Evolutionary conservation across 2,329 filamentous ascomycete species (phyloP), one percentile per base, ranked within the genome.

Genomic region (Curvularia sp.): DNA sequence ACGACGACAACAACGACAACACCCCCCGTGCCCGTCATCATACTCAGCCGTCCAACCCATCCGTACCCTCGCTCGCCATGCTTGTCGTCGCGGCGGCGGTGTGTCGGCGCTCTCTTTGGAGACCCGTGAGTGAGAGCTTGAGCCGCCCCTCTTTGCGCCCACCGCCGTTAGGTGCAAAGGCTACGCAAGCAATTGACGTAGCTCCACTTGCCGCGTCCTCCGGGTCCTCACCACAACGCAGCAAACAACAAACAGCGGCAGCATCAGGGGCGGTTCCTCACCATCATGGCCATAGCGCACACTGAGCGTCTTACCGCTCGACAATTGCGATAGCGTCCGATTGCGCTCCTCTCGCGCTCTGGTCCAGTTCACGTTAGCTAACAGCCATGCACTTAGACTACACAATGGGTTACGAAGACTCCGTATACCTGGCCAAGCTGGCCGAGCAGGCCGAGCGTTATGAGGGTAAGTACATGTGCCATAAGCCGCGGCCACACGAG

Each of bases 381-480:
- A 75, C 65, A 53, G 53, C 48, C 18, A 9, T 51, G 21, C 57
- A 6, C 32, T 53, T 60, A 76, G 72, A 71, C 68, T 59, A 61
- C 67, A 93, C 85, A 85, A 98, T 98, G 94, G 93, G 91, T 88
- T 92, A 97, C 87, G 94, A 98, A 88, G 93, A 98, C 85, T 94
- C 93, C 77, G 95, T 99, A 79, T 98, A 98, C 83, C 90, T 98
- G 81, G 95, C 95, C 84, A 98, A 98, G 93, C 91, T 99, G 82
- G 95, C 95, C 80, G 95, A 99, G 90, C 95, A 99, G 89, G 95
- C 95, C 82, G 95, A 99, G 89, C 94, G 95, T 81, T 99, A 99
- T 84, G 95, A 99, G 87, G 95, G 95, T 98, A 76, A 74, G 78
- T 52, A 49, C 59, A 30, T 56, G 27, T 36, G 13, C 49, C 30